These are phyloP conservation scores for Eucalyptus guilfoylei DNA, from an alignment of 345 rosid genomes.

Conservation along the genomic window DNA sequence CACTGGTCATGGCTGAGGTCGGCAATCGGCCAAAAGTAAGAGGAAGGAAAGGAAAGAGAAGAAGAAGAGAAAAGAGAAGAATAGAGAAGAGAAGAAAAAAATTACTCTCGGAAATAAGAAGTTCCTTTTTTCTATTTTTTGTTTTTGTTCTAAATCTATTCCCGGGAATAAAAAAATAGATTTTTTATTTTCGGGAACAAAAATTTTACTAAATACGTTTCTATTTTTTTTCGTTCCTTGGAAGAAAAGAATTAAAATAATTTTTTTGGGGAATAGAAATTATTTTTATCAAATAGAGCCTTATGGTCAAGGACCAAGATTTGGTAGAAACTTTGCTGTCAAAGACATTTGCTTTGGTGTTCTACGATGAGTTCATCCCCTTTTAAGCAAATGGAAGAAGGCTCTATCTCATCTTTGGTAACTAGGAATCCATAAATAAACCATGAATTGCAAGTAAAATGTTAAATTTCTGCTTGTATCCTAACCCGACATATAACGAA, in stretches of 20 bases:
- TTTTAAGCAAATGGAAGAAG: not conserved
- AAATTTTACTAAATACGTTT: too few species aligned
- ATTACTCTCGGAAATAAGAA: rapidly evolving
- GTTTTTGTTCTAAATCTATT: too few species aligned
- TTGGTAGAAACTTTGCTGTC: not conserved
- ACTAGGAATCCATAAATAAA: not conserved
- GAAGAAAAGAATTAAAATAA: too few species aligned
- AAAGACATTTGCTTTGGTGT: not conserved
- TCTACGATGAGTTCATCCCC: not conserved
- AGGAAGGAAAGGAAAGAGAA: too few species aligned
- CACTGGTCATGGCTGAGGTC: too few species aligned
- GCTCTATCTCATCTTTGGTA: not conserved
- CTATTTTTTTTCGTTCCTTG: rapidly evolving
- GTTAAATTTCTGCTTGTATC: not conserved
- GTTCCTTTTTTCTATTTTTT: too few species aligned
- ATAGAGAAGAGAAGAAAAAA: too few species aligned
- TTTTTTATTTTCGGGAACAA: too few species aligned
- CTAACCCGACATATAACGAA: not conserved
- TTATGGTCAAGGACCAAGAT: not conserved
- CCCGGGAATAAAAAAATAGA: rapidly evolving
- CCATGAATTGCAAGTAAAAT: not conserved
- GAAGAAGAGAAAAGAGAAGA: too few species aligned
- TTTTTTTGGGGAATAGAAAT: too few species aligned
- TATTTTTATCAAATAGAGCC: too few species aligned
- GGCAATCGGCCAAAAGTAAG: too few species aligned